These are phyloP conservation scores for Dendrobium officinale DNA, from an alignment of 106 monocot species.

Conservation along the genomic window DNA sequence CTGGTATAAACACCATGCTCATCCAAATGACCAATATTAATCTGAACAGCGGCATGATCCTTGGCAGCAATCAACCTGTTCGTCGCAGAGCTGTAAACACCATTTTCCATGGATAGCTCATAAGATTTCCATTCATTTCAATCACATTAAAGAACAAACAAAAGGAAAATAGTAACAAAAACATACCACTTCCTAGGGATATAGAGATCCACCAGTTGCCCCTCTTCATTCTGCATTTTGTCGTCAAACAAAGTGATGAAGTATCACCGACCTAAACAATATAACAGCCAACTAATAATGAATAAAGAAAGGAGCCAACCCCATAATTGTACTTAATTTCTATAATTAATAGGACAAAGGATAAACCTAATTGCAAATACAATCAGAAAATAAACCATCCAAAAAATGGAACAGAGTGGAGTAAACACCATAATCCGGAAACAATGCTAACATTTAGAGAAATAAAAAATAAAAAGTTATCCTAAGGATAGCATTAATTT, in stretches of 20 bases:
- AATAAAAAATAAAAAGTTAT: too few relatives aligned
- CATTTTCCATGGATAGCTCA: background rate
- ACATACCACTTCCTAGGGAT: slow-evolving; percentile 79
- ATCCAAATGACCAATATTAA: slow-evolving; percentile 82
- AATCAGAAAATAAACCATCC: too few relatives aligned
- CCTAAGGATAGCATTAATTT: too few relatives aligned
- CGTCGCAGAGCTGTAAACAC: slow-evolving; percentile 63
- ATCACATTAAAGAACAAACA: background rate
- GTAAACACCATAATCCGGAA: too few relatives aligned
- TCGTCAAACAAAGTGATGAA: background rate
- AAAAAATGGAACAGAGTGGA: too few relatives aligned
- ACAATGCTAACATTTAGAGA: too few relatives aligned
- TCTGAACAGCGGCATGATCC: slow-evolving; percentile 88
- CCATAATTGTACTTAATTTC: background rate
- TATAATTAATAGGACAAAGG: background rate
- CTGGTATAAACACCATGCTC: slow-evolving; percentile 75
- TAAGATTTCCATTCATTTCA: background rate
- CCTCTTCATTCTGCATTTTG: slow-evolving; percentile 79
- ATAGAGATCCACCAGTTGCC: slow-evolving; percentile 71
- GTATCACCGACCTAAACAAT: background rate
- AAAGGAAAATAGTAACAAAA: background rate
- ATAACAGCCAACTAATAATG: background rate
- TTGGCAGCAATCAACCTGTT: slow-evolving; percentile 88
- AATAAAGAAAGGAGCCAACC: background rate
- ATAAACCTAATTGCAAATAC: too few relatives aligned